These are phyloP conservation scores for Penicillium paradoxum DNA, from an alignment of 495 filamentous ascomycete genomes.

Conservation along the genomic window DNA sequence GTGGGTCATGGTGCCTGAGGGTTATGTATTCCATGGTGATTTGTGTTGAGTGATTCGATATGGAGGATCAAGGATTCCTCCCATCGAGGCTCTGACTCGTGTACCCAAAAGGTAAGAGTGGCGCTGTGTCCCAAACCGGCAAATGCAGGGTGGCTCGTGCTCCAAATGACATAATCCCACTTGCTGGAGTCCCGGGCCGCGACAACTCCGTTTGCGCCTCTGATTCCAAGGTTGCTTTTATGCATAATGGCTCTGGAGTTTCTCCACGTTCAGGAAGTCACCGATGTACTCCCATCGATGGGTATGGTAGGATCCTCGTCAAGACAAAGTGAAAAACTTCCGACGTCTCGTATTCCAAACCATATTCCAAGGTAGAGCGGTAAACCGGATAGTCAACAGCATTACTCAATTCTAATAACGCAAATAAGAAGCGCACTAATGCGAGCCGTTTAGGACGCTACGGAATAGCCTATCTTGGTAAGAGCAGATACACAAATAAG, in stretches of 20 bases:
- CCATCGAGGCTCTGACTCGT: background rate
- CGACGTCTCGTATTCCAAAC: background rate
- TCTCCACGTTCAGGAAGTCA: too few relatives aligned
- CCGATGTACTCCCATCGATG: too few relatives aligned
- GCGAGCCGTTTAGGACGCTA: background rate
- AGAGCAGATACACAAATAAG: background rate
- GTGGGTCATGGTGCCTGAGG: background rate
- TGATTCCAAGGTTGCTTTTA: background rate
- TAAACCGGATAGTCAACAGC: background rate
- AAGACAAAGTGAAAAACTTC: background rate
- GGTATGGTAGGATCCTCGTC: too few relatives aligned
- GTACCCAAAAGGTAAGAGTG: background rate
- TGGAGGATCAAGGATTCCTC: background rate
- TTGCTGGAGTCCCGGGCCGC: background rate
- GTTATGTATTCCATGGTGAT: background rate
- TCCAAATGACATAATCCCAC: slow-evolving; percentile 13
- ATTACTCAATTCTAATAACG: background rate
- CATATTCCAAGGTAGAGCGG: background rate
- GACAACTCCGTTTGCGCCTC: background rate
- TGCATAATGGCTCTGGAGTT: background rate
- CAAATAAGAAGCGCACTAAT: background rate
- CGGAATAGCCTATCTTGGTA: too few relatives aligned
- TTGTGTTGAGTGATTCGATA: background rate
- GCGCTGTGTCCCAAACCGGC: slow-evolving; percentile 9
- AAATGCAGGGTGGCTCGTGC: slow-evolving; percentile 17